A percentile compares a stretch with the other conserved stretches of the same genome.
phyloP scores from a whole-genome alignment of 2,329 filamentous ascomycete species.

The Drechmeria coniospora region DNA sequence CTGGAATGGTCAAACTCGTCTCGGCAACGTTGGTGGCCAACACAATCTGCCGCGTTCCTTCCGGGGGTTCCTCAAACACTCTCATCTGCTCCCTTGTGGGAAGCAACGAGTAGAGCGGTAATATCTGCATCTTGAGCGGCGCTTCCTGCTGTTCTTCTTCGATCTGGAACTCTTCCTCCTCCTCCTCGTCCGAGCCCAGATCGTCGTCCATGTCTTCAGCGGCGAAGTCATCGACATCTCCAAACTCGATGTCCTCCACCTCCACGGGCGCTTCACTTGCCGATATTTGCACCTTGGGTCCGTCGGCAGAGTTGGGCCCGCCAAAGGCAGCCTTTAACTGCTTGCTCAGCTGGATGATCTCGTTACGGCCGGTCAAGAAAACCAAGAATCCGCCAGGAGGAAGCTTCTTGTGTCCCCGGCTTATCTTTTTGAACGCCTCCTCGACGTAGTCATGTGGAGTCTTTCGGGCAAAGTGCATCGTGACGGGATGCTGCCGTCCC shows the following conservation, averaged over 20 bases:
- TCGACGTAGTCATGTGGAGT: constrained; percentile 82
- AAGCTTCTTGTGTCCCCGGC: constrained; percentile 73
- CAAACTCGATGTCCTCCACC: constrained; percentile 75
- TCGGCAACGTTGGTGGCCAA: constrained; percentile 94
- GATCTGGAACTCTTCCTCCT: constrained; percentile 51
- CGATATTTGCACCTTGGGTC: constrained; percentile 58
- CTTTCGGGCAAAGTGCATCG: constrained; percentile 69
- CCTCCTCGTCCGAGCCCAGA: constrained; percentile 39
- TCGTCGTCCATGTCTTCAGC: constrained; percentile 42
- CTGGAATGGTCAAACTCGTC: constrained; percentile 91
- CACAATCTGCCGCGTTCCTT: constrained; percentile 71
- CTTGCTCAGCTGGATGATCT: constrained; percentile 75
- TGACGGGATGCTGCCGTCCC: constrained; percentile 82
- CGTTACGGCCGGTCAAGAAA: constrained; percentile 85
- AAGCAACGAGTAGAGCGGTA: constrained; percentile 88
- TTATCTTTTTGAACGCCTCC: constrained; percentile 77
- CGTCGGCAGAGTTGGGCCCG: constrained; percentile 37
- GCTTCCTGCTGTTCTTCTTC: constrained; percentile 43
- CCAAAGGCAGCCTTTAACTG: constrained; percentile 54
- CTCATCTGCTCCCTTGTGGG: constrained; percentile 81
- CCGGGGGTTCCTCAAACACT: constrained; percentile 75
- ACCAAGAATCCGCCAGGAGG: constrained; percentile 85
- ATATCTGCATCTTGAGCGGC: constrained; percentile 62
- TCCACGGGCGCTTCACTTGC: constrained; percentile 67
- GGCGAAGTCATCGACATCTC: constrained; percentile 48